phyloP scores from a whole-genome alignment of 441 rosid genomes.

The Croton laevigatus region DNA sequence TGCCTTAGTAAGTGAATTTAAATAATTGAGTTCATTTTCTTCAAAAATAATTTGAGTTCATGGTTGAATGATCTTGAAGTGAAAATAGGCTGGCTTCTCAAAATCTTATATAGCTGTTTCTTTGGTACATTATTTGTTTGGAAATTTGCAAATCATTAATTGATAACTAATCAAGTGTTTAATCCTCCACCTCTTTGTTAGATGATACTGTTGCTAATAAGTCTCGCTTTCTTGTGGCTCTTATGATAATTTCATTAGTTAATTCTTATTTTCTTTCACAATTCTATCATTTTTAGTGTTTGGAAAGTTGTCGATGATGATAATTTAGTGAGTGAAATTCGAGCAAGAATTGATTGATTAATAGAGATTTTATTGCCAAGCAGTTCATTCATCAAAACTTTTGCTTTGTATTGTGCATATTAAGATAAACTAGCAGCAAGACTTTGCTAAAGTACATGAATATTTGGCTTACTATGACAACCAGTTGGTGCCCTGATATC shows the following conservation, averaged over 20 bases:
- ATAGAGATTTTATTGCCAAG: not conserved
- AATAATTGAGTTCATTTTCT: not conserved
- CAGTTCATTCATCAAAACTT: not conserved
- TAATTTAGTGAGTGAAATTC: not conserved
- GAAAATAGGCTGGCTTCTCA: not conserved
- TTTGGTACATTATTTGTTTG: not conserved
- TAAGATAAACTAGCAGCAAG: not conserved
- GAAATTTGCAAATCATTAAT: not conserved
- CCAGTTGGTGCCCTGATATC: not conserved
- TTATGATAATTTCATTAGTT: not conserved
- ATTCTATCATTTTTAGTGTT: not conserved
- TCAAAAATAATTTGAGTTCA: not conserved
- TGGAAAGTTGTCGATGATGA: not conserved
- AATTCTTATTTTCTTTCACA: not conserved
- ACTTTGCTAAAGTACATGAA: not conserved
- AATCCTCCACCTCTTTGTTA: not conserved
- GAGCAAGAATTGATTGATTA: not conserved
- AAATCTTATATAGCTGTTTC: not conserved
- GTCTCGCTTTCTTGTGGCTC: not conserved
- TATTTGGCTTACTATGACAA: not conserved
- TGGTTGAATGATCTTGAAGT: constrained; percentile 1
- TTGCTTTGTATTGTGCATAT: not conserved
- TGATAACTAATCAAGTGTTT: not conserved
- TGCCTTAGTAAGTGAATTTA: constrained; percentile 40
- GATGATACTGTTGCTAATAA: not conserved